Evolutionary conservation across 2,329 filamentous ascomycete genomes (phyloP).

Genomic region (Byssochlamys sp.): DNA sequence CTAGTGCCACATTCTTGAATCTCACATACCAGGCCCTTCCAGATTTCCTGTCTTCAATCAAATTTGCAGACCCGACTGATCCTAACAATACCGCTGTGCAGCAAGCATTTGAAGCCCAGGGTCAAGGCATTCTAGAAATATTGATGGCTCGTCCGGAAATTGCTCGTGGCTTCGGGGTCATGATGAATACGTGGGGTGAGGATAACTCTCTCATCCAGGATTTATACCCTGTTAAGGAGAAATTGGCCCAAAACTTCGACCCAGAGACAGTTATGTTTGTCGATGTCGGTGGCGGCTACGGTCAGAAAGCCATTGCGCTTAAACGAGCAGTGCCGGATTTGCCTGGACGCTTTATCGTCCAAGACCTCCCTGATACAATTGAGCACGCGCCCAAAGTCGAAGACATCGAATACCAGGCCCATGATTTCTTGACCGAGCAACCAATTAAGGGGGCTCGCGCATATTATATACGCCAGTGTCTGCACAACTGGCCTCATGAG

Average conservation of each 20-base stretch:
- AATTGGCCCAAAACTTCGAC: background rate
- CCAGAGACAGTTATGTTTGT: slow-evolving; percentile 1
- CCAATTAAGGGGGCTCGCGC: slow-evolving; percentile 14
- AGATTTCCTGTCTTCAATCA: background rate
- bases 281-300: background rate
- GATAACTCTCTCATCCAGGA: background rate
- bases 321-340: background rate
- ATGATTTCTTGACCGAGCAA: slow-evolving; percentile 12
- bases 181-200: slow-evolving; percentile 29
- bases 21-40: background rate
- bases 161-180: slow-evolving; percentile 35
- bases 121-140: background rate
- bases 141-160: background rate
- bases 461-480: slow-evolving; percentile 18
- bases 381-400: background rate
- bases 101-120: background rate
- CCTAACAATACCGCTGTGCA: background rate
- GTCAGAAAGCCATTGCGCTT: slow-evolving; percentile 1
- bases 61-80: background rate
- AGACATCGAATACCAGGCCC: background rate
- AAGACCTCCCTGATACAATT: background rate
- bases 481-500: slow-evolving; percentile 17
- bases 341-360: background rate
- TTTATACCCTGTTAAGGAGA: background rate
- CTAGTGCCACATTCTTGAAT: background rate